These are phyloP conservation scores for Nemophila menziesii DNA, from an alignment of 257 asterid genomes.

Conservation along the genomic window DNA sequence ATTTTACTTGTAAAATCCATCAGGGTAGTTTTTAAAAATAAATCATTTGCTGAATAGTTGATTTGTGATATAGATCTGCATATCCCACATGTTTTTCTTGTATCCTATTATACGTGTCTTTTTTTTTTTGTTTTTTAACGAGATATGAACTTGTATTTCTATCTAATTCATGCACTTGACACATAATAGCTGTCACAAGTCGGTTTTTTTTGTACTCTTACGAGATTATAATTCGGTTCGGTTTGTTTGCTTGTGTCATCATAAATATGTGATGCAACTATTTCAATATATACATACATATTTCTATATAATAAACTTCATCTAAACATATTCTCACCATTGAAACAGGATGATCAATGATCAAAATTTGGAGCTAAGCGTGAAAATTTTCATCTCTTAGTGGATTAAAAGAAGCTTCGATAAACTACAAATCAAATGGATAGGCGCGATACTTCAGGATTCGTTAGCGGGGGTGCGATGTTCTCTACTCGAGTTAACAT, in stretches of 20 bases:
- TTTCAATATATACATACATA: not conserved
- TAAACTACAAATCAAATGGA: conserved; percentile 41
- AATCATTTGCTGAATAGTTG: not conserved
- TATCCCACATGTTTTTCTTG: not conserved
- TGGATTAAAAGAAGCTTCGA: conserved; percentile 14
- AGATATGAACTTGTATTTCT: not conserved
- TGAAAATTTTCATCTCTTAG: conserved; percentile 16
- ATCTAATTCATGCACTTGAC: not conserved
- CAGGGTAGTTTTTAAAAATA: not conserved
- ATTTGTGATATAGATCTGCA: not conserved
- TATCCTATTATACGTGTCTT: not conserved
- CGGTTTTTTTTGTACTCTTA: not conserved
- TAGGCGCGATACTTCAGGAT: conserved; percentile 91
- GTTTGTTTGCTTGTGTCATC: not conserved
- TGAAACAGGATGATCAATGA: conserved; percentile 42
- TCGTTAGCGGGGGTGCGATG: conserved; percentile 91
- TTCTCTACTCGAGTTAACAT: conserved; percentile 50
- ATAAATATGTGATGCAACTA: not conserved
- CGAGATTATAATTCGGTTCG: not conserved
- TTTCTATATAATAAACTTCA: not conserved
- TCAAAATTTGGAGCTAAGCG: conserved; percentile 11
- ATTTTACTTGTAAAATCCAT: not conserved
- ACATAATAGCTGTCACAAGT: not conserved
- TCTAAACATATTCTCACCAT: conserved; percentile 12
- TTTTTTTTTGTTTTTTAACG: not conserved